phyloP scores from a whole-genome alignment of 345 rosid genomes.

The Bretschneidera sinensis region DNA sequence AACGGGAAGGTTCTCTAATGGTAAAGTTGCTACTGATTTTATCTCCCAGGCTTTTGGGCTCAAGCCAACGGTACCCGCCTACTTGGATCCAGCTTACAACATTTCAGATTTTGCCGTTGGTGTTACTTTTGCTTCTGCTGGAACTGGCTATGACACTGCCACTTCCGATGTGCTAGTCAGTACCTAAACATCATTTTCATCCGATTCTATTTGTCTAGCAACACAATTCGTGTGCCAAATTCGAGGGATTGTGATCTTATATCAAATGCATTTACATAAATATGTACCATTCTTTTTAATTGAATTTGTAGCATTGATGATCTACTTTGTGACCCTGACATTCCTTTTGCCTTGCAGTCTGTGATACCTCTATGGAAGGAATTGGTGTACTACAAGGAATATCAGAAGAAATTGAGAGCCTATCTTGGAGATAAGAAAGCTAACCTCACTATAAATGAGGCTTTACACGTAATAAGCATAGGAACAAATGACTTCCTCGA shows the following conservation, averaged over 20 bases:
- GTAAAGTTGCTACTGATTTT: conserved; percentile 46
- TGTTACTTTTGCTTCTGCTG: conserved; percentile 58
- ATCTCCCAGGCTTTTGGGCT: conserved; percentile 47
- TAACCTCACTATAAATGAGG: conserved; percentile 22
- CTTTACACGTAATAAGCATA: conserved; percentile 45
- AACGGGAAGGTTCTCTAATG: conserved; percentile 58
- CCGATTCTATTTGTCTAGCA: background rate
- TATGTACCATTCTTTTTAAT: no score
- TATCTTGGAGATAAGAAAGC: conserved; percentile 36
- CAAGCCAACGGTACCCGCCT: conserved; percentile 42
- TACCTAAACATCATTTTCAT: background rate
- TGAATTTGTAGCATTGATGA: no score
- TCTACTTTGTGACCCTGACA: no score
- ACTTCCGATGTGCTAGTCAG: conserved; percentile 55
- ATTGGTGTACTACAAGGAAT: conserved; percentile 47
- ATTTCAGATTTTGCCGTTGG: conserved; percentile 54
- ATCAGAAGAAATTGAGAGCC: conserved; percentile 39
- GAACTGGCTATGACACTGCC: conserved; percentile 50
- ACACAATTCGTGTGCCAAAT: no score
- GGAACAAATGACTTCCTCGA: conserved; percentile 67
- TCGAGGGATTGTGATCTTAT: no score
- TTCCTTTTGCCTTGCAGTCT: conserved; percentile 23
- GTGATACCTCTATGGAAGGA: conserved; percentile 61
- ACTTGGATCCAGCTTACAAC: conserved; percentile 47
- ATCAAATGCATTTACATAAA: no score